These are phyloP conservation scores for Microthyrium microscopicum DNA, from an alignment of 2,329 filamentous ascomycete species.

Conservation along the genomic window DNA sequence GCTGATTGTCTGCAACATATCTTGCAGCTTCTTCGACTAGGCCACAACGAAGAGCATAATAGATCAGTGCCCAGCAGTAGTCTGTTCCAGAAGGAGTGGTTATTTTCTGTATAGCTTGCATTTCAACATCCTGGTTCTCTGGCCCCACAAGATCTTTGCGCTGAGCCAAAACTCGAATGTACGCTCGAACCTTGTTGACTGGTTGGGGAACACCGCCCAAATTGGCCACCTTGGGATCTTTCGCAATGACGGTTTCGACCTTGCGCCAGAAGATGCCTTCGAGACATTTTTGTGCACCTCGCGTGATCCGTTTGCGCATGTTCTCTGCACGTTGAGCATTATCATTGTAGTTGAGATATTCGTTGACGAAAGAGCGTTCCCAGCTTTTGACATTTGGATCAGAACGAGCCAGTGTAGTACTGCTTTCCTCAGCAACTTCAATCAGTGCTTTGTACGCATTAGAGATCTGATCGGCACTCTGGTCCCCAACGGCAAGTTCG, in stretches of 20 bases:
- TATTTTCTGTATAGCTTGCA: too few relatives aligned
- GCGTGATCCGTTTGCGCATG: conserved; percentile 63
- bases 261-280: conserved; percentile 61
- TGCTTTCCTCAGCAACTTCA: conserved; percentile 58
- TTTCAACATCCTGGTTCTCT: too few relatives aligned
- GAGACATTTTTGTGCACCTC: conserved; percentile 62
- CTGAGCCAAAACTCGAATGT: conserved; percentile 62
- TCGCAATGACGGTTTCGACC: conserved; percentile 60
- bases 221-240: conserved; percentile 75
- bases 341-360: conserved; percentile 60
- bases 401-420: conserved; percentile 38
- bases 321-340: conserved; percentile 46
- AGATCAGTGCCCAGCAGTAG: conserved; percentile 86
- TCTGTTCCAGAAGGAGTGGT: too few relatives aligned
- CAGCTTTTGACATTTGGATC: conserved; percentile 49
- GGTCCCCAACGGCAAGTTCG: conserved; percentile 48
- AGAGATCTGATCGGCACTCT: conserved; percentile 28
- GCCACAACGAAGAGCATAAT: conserved; percentile 75
- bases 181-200: conserved; percentile 82
- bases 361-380: conserved; percentile 58
- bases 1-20: conserved; percentile 67
- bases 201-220: conserved; percentile 78
- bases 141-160: conserved; percentile 75
- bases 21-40: conserved; percentile 68
- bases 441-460: conserved; percentile 73